Base-by-base conservation (phyloP, 2,329 filamentous ascomycete species). In the Aspergillus quadricinctus region DNA sequence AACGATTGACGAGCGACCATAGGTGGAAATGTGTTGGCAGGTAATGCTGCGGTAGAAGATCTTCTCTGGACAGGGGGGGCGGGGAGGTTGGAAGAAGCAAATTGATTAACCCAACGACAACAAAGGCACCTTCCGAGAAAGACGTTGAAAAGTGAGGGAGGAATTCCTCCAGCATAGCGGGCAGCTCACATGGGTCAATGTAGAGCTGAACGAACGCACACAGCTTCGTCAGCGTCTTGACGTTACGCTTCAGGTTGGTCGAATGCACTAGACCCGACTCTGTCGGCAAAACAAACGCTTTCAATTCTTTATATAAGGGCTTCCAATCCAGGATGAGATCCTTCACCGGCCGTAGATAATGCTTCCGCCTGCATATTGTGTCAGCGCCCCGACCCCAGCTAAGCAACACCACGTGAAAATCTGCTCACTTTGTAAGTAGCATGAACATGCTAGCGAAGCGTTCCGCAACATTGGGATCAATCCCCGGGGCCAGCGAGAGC, bases 391-490 rank as follows among this genome's bases (percentile, higher is more conserved):
- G 40, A 49, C 21, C 40, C 6, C 28, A 27, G 41, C 17, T n/a
- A 61, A 25, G n/a, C 41, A 37, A 31, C 45, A 52, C 17, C 45
- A 40, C 3, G 23, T 3, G 29, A 10, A 35, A 52, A 23, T 45
- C 45, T 55, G 78, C 87, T 75, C 77, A 94, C 92, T 94, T 95
- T n/a, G 92, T 96, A 65, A 99, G 78, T 10, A 90, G 87, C 75
- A 97, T 89, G 69, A 97, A 93, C 92, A 97, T 97, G 79, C 90
- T 94, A 48, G 93, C 84, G 72, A 99, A 99, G 57, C 93, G 85
- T 75, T 99, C 95, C 4, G 91, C 84, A 8, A 92, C 86, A 57
- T 82, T 82, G 52, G 84, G 83, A 69, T 97, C 93, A 55, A 99
- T 81, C 3, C 95, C 94, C 0, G 93, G 94, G 28, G 94, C 90